Evolutionary conservation across 192 early-diverging fungal genomes (phyloP), one percentile per base, ranked within the genome.

Genomic region (Phlyctochytrium arcticum): DNA sequence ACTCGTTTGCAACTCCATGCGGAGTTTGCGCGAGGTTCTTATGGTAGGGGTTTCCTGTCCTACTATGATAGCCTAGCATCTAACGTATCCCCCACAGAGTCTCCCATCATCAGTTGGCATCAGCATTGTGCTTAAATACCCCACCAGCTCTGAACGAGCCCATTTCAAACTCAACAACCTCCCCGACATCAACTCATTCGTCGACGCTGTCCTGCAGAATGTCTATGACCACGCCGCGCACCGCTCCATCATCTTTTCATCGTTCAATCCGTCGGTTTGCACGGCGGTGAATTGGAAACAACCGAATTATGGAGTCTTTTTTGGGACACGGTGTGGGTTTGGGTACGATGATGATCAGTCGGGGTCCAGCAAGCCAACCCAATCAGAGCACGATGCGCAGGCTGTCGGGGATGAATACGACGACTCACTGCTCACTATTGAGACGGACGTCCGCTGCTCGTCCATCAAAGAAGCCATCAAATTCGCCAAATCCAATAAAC

Each of bases 231-330:
- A 82, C 75, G 86, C 68, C 29, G 46, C 65, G 27, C 67, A 72
- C 27, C 67, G 79, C 5, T 70, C 74, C 35, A 77, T 89, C 19
- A 89, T 99, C 67, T 95, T 97, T 70, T 89, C 87, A 24, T 94
- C 92, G 3, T 92, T 92, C 73, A 96, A 93, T 69, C 90, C 93
- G 15, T 76, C 84, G 19, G 85, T 96, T 0, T 99, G 97, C 77
- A 91, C 89, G 12, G 88, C 92, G 17, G 62, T 97, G 35, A 99
- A 95, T 80, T 98, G 97, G 97, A 99, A 99, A 74, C 97, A 99
- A 62, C 95, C 95, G 21, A 98, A 98, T 68, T 99, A 87, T 85
- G 82, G 81, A 23, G 97, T 99, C 21, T 99, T 99, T 69, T 93
- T 97, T 74, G 84, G 88, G 56, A 92, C 91, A 4, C 83, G 84